phyloP scores from a whole-genome alignment of 768 basidiomycete genomes.

The Boletus pseudopeckii region DNA sequence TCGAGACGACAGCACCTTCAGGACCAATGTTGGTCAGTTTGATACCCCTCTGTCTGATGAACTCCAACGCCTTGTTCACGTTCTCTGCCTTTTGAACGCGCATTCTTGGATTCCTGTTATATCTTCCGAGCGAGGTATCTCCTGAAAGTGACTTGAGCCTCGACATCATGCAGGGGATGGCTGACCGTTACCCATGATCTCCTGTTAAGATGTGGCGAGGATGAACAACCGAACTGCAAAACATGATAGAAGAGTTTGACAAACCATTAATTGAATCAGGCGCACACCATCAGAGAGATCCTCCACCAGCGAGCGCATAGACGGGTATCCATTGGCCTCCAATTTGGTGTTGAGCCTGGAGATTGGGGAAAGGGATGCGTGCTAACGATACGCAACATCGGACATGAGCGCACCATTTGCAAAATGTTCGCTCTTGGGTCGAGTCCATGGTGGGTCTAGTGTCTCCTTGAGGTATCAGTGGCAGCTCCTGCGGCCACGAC shows the following conservation, averaged over 20 bases:
- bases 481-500: background rate
- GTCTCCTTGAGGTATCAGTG: background rate
- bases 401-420: slow-evolving; percentile 69
- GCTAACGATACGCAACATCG: background rate
- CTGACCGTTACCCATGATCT: slow-evolving; percentile 81
- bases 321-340: slow-evolving; percentile 76
- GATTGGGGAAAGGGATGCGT: background rate
- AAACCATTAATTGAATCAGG: slow-evolving; percentile 91
- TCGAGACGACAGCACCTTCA: slow-evolving; percentile 56
- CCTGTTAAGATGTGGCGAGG: slow-evolving; percentile 45
- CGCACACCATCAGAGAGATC: slow-evolving; percentile 96
- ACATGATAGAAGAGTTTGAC: slow-evolving; percentile 12
- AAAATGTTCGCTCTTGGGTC: slow-evolving; percentile 77
- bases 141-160: slow-evolving; percentile 42
- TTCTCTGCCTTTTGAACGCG: slow-evolving; percentile 98
- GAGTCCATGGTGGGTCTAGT: slow-evolving; percentile 30
- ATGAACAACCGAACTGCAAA: background rate
- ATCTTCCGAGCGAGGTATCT: slow-evolving; percentile 89
- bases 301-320: slow-evolving; percentile 84
- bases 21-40: slow-evolving; percentile 98
- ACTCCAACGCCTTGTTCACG: slow-evolving; percentile 93
- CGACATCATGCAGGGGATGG: slow-evolving; percentile 3
- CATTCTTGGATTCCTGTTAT: slow-evolving; percentile 86
- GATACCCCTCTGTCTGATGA: slow-evolving; percentile 90
- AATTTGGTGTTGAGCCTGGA: slow-evolving; percentile 93